Percentiles rank a stretch among this genome's conserved stretches.
phyloP scores from a whole-genome alignment of 2,329 filamentous ascomycete species.

The Penicillium thymicola region DNA sequence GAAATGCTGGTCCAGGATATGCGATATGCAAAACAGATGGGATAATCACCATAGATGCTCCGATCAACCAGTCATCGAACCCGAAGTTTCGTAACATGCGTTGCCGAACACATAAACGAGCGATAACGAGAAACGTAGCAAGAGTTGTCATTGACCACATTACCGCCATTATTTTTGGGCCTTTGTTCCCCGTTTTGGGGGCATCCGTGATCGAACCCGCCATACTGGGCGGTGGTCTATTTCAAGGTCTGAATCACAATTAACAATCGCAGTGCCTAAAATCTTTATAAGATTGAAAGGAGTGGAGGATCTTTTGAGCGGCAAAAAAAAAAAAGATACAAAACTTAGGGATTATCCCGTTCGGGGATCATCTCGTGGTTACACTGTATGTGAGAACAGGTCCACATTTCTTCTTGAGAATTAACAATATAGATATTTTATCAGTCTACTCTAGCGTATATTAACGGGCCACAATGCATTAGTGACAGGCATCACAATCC shows the following conservation, averaged over 20 bases:
- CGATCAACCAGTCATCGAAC: conserved; percentile 38
- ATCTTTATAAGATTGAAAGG: neutral
- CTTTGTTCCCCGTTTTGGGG: conserved; percentile 9
- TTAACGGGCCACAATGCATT: neutral
- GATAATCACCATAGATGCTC: conserved; percentile 28
- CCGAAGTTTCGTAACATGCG: conserved; percentile 32
- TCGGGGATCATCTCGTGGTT: neutral
- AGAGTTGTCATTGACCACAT: conserved; percentile 31
- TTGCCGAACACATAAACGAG: conserved; percentile 31
- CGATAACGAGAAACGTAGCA: conserved; percentile 28
- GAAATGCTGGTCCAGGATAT: neutral
- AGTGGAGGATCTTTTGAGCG: neutral
- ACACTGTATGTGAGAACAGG: neutral
- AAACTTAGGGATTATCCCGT: neutral
- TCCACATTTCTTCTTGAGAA: neutral
- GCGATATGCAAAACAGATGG: neutral
- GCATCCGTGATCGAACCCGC: neutral
- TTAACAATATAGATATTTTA: neutral
- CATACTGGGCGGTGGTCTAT: neutral
- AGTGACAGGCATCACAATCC: neutral
- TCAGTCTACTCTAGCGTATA: neutral
- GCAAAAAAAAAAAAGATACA: neutral
- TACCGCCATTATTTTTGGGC: conserved; percentile 30
- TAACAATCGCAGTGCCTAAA: neutral
- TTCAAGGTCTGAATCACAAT: neutral